Evolutionary conservation across 495 filamentous ascomycete genomes (phyloP), one percentile per base, ranked within the genome.

Genomic region (Neurospora intermedia): DNA sequence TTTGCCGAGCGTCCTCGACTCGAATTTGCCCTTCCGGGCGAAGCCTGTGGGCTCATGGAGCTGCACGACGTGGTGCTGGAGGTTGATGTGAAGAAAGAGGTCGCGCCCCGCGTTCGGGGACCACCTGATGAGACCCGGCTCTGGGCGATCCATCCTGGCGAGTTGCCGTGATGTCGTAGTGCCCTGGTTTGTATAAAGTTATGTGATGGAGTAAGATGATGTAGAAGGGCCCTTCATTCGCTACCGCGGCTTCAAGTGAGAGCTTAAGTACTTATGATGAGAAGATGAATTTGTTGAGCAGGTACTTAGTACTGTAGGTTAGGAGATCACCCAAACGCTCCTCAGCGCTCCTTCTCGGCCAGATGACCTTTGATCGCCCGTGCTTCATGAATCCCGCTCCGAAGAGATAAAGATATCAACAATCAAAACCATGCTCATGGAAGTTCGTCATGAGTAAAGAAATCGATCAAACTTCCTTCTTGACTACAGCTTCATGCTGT

Each of bases 21-120:
- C 85, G 45, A 96, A 84, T 8, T 80, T 80, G 7, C 84, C 87
- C 35, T 80, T 76, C 40, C 82, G 82, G 38, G 88, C 87, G 75
- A 89, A 85, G 2, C 86, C 85, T 4, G 87, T 89, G 11, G 96
- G 88, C 75, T 89, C 88, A 80, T 94, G 96, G 27, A 97, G 87
- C 73, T 91, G 90, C 75, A 98, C 89, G 35, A 91, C 87, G 74
- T 93, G 92, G 45, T 91, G 89, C 62, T 89, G 89, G 41, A 96
- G 85, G 80, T 98, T 96, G 78, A 97, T 91, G 69, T 92, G 89
- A 48, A 98, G 86, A 77, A 98, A 98, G 18, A 85, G 77, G 84
- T 87, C 78, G 80, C 88, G 76, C 1, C 81, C 80, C 20, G 93
- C 90, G 76, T 91, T 93, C 48, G 94, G 91, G 31, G 96, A 98